Evolutionary conservation across 2,329 filamentous ascomycete species (phyloP), one percentile per base, ranked within the genome.

Genomic region (Elsinoe fawcettii): DNA sequence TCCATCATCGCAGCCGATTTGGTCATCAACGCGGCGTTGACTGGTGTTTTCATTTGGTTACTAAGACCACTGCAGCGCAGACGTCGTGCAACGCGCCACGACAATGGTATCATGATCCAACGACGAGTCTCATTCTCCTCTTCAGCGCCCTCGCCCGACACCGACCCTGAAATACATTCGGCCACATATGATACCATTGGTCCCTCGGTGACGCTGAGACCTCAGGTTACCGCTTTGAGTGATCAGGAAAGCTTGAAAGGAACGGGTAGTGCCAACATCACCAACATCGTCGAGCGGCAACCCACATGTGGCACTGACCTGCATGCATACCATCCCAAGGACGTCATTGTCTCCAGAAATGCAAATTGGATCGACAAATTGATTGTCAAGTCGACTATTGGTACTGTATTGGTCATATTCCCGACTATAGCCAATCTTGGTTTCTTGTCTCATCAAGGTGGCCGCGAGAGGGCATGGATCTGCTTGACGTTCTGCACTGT

Each of bases 401-500:
- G 72, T 11, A 67, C 66, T 0, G n/a, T 71, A 1, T 55, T 73
- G 8, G 69, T 75, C 12, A 62, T 74, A 51, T 18, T 73, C 0
- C 70, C 72, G 5, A 75, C 72, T 2, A 63, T 71, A 2, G 66
- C 63, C 12, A 76, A 75, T 53, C 51, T 75, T 1, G 63, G 60
- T 0, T 57, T 70, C 9, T 56, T 74, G 12, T 69, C 63, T 20
- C 57, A 59, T 18, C 60, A 69, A 14, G 44, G 63, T 4, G 71
- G 70, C 1, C 61, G 65, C 8, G 72, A 75, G 58, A 62, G 69
- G 16, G 70, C 68, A 0, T 75, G 72, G 71, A 58, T 75, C 3
- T 75, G 73, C 58, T 66, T 73, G 53, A 69, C 66, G 0, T 62
- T 71, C 1, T 76, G 74, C 62, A 70, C 66, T 1, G 60, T 72